phyloP scores from a whole-genome alignment of 257 asterid genomes.

The Capsicum rhomboideum region DNA sequence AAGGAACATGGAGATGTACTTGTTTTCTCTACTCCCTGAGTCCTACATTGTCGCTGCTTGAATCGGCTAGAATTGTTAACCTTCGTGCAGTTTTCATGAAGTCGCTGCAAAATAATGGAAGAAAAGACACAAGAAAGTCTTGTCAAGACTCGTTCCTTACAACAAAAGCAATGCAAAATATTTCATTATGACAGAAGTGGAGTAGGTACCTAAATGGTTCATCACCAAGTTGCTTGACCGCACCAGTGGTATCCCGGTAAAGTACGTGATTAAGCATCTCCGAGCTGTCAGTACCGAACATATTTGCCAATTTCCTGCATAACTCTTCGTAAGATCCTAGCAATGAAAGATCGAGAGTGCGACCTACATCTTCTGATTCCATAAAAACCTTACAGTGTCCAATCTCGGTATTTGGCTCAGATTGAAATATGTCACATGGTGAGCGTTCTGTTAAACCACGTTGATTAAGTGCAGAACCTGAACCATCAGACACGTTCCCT shows the following conservation, averaged over 20 bases:
- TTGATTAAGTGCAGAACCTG: constrained; percentile 31
- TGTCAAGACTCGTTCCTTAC: too few relatives aligned
- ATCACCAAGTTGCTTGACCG: constrained; percentile 50
- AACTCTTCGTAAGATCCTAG: constrained; percentile 63
- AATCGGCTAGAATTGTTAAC: constrained; percentile 49
- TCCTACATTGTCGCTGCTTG: constrained; percentile 46
- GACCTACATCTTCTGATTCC: constrained; percentile 80
- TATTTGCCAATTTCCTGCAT: constrained; percentile 37
- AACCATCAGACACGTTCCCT: constrained; percentile 44
- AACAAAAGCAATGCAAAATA: too few relatives aligned
- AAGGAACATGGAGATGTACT: constrained; percentile 11
- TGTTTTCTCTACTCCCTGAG: constrained; percentile 19
- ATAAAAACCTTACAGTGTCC: constrained; percentile 77
- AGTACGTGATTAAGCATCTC: constrained; percentile 43
- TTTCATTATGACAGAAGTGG: neutral
- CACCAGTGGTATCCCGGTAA: constrained; percentile 49
- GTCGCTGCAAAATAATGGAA: constrained; percentile 36
- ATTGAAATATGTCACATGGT: constrained; percentile 29
- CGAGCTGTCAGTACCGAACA: constrained; percentile 49
- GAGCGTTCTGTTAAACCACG: constrained; percentile 26
- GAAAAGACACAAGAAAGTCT: neutral
- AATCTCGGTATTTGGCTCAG: constrained; percentile 34
- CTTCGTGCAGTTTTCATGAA: constrained; percentile 48
- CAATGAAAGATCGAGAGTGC: constrained; percentile 60
- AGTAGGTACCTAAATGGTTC: constrained; percentile 43